Base-by-base conservation (phyloP, 495 filamentous ascomycete species). In the Trichoderma reesei region DNA sequence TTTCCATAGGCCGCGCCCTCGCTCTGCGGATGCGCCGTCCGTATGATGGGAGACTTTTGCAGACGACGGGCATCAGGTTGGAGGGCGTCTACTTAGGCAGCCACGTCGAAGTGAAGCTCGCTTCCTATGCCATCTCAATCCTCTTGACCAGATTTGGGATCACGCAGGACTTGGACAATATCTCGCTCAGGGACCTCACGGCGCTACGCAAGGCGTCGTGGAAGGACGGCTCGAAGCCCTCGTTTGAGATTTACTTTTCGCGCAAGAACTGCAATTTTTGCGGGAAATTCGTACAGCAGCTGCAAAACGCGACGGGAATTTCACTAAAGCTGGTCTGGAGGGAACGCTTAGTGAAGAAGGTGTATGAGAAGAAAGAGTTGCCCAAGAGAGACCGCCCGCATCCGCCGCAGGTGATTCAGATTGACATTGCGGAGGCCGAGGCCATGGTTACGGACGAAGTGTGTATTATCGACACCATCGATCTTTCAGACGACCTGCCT, bases 171-270 rank as follows among this genome's bases (percentile, higher is more conserved):
- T 36, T 63, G 8, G 61, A 63, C 9, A 46, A 63, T 36, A 31
- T 63, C 39, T 26, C 38, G 26, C 38, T 34, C 13, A n/a, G 10
- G 3, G 18, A 63, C 8, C 61, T 63, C 3, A 34, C 33, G 5
- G 20, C 7, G 39, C 41, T 63, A 13, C 61, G 41, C 1, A 5
- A 34, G 18, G 61, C 41, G 20, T 1, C 11, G 1, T 63, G 38
- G 39, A 31, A 20, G 2, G 41, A 63, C 14, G 61, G 61, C 38
- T 34, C 38, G 8, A 41, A 33, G 20, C 61, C 61, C 36, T 39
- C 61, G n/a, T 63, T 63, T n/a, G 61, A 63, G 26, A 48, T 63
- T 34, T 63, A 63, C 41, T 44, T 63, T 42, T 63, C 61, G 38
- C 61, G 61, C 18, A 63, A 63, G 9, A 41, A 41, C 41, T 63